Percentiles rank a stretch among this genome's conserved stretches.
Conservation (phyloP, 257 asterid species). For the Jacaranda mimosifolia region DNA sequence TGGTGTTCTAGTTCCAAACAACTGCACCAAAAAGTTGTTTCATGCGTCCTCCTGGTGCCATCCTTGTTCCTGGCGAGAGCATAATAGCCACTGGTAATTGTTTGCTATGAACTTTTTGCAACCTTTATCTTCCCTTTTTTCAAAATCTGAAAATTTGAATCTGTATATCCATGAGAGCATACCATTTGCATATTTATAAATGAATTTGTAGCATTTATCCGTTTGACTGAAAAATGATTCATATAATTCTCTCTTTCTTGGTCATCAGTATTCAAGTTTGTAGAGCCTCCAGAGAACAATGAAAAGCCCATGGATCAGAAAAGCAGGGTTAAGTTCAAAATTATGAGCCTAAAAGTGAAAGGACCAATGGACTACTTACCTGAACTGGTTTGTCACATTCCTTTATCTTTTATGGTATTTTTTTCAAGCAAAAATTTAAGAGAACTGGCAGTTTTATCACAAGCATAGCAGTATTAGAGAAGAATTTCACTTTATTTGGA, state of each 20-base stretch:
- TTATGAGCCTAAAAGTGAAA: slow-evolving; percentile 93
- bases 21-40: slow-evolving; percentile 97
- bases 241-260: slow-evolving; percentile 21
- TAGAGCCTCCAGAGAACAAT: slow-evolving; percentile 90
- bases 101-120: slow-evolving; percentile 23
- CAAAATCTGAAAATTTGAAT: background rate
- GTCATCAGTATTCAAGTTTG: slow-evolving; percentile 88
- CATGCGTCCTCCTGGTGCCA: slow-evolving; percentile 98
- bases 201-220: background rate
- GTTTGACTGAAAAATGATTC: slow-evolving; percentile 19
- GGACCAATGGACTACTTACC: slow-evolving; percentile 91
- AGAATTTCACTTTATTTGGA: background rate
- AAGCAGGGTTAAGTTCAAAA: slow-evolving; percentile 93
- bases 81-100: slow-evolving; percentile 87
- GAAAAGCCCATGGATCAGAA: slow-evolving; percentile 93
- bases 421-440: slow-evolving; percentile 6
- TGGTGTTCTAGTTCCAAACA: slow-evolving; percentile 82
- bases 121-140: background rate
- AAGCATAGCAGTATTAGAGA: background rate
- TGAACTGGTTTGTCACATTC: slow-evolving; percentile 73
- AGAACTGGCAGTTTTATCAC: background rate
- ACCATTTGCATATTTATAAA: background rate
- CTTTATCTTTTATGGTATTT: slow-evolving; percentile 20
- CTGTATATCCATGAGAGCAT: background rate
- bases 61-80: slow-evolving; percentile 94